Evolutionary conservation across 768 basidiomycete genomes (phyloP), one percentile per base, ranked within the genome.

Genomic region (Phlebiopsis flavidoalba): DNA sequence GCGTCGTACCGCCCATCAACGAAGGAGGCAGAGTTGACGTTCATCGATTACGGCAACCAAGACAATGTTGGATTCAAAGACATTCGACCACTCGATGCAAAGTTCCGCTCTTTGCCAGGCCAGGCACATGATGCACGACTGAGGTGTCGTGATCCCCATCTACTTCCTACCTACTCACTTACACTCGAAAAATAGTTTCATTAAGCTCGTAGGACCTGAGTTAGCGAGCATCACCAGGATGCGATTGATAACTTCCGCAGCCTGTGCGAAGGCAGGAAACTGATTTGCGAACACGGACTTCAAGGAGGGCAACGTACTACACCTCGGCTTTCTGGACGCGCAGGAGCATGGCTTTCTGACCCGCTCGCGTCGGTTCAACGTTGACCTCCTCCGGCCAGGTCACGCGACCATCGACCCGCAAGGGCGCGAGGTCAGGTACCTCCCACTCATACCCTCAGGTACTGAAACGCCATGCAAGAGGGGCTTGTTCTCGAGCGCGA

Each of bases 201-300:
- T 98, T 62, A 93, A 90, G 71, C 82, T 96, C 37, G 85, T 87
- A 19, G 84, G 85, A 17, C 76, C 84, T 8, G 86, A 89, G 8
- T n/a, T n/a, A 94, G 88, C 72, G 97, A 99, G 62, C 97, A 98
- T 74, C 84, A 88, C 53, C 69, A 76, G 0, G 96, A 98, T 60
- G 90, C 95, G 3, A 71, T 94, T 52, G 88, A 92, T 53, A 87
- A 91, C 53, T 98, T 98, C 86, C 85, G 88, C 24, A 73, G 81
- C 15, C 77, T 95, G 19, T 91, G 89, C 65, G 94, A 95, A 74
- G 93, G 93, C n/a, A 88, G 94, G 57, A 95, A 95, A 69, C 81
- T 98, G n/a, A 78, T 98, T n/a, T 53, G 97, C 95, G n/a, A 98
- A 95, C 75, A 78, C 95, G 60, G 97, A 99, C 72, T 83, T 88